Conservation (phyloP, 305 asterid species). For the Fraxinus paxiana region DNA sequence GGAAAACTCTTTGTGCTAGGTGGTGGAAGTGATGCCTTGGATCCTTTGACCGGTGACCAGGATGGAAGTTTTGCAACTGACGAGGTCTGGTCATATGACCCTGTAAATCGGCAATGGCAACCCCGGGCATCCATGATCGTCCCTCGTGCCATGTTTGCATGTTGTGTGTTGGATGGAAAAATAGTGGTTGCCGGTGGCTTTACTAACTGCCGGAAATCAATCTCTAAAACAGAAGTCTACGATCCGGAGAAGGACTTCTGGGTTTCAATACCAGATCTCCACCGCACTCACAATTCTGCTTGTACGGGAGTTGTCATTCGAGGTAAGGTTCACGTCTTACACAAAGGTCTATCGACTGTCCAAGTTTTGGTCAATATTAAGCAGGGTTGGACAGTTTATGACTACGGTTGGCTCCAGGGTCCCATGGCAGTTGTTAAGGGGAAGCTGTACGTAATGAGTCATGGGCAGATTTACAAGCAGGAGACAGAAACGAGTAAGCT, state of each 20-base stretch:
- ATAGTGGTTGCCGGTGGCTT: conserved; percentile 95
- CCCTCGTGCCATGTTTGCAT: conserved; percentile 95
- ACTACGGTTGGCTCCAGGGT: conserved; percentile 93
- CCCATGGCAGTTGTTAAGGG: conserved; percentile 89
- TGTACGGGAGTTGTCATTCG: conserved; percentile 74
- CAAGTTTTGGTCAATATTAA: conserved; percentile 64
- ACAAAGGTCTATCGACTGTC: conserved; percentile 80
- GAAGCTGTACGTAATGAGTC: conserved; percentile 82
- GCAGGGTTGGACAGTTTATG: conserved; percentile 83
- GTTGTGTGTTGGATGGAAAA: conserved; percentile 83
- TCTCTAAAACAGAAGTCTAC: conserved; percentile 79
- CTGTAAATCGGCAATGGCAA: conserved; percentile 58
- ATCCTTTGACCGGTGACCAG: conserved; percentile 86
- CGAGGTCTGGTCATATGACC: conserved; percentile 90
- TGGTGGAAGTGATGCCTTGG: conserved; percentile 93
- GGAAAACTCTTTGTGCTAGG: conserved; percentile 91
- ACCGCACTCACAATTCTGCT: conserved; percentile 73
- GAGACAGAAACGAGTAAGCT: conserved; percentile 56
- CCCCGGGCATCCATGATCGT: conserved; percentile 69
- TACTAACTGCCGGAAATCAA: conserved; percentile 79
- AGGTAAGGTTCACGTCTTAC: conserved; percentile 77
- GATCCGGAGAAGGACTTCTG: conserved; percentile 77
- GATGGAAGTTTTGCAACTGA: conserved; percentile 90
- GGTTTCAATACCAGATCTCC: conserved; percentile 79
- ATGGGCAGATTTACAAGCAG: conserved; percentile 73